A percentile compares a stretch with the other conserved stretches of the same genome.
These are phyloP conservation scores for Colletotrichum neosansevieriae DNA, from an alignment of 2,329 filamentous ascomycete genomes.

Conservation along the genomic window DNA sequence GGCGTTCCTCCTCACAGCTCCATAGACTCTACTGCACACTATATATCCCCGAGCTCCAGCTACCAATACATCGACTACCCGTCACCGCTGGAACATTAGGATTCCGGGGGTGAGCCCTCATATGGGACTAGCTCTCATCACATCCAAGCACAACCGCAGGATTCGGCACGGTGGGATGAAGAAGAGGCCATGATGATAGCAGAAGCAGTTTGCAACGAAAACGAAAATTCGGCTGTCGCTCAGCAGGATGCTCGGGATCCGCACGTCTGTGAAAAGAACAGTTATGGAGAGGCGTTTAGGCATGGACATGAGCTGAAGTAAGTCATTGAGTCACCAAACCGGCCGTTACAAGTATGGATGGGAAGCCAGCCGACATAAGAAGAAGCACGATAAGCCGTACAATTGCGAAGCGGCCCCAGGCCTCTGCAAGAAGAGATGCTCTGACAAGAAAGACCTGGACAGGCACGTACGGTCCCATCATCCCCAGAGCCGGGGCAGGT, in stretches of 20 bases:
- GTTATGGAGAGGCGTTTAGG: not conserved
- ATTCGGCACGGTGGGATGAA: not conserved
- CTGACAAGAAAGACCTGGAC: not conserved
- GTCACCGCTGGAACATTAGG: not conserved
- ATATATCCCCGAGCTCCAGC: no score
- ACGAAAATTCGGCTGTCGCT: not conserved
- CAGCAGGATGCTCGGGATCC: not conserved
- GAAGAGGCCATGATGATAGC: not conserved
- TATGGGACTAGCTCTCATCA: not conserved
- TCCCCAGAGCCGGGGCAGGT: not conserved
- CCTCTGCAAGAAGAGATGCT: not conserved
- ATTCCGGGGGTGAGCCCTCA: conserved; percentile 6
- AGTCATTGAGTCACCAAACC: not conserved
- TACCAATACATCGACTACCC: not conserved
- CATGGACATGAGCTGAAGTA: not conserved
- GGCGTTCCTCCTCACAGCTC: not conserved
- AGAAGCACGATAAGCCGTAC: not conserved
- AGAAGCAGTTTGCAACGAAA: not conserved
- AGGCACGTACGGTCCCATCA: not conserved
- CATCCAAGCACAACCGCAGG: conserved; percentile 5
- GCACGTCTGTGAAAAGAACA: not conserved
- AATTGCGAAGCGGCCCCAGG: not conserved
- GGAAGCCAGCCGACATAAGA: not conserved
- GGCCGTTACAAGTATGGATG: not conserved
- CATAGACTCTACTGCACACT: not conserved